phyloP scores from a whole-genome alignment of 805 yeast species.

The Metschnikowia santaceciliae region DNA sequence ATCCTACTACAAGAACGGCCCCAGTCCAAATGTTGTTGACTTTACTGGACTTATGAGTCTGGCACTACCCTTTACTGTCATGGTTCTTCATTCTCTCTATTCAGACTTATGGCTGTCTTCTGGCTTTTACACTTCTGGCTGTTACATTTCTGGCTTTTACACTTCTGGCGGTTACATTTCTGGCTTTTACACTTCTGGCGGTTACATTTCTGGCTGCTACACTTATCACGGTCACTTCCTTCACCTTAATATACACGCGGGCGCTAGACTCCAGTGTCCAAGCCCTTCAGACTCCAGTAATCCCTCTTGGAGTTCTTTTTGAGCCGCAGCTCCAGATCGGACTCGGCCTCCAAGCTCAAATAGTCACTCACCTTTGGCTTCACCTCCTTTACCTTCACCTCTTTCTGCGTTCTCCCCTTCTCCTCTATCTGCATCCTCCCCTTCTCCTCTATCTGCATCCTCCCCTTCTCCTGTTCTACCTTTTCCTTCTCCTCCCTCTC shows the following conservation, averaged over 20 bases:
- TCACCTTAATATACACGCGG: background rate
- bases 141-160: too few species aligned
- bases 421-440: too few species aligned
- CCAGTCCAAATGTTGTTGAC: background rate
- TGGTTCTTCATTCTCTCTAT: too few species aligned
- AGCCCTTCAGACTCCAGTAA: conserved; percentile 42
- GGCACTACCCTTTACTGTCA: too few species aligned
- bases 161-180: too few species aligned
- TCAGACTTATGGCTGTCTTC: too few species aligned
- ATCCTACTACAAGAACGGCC: background rate
- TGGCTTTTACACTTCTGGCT: too few species aligned
- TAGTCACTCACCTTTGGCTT: conserved; percentile 16
- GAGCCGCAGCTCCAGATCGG: conserved; percentile 18
- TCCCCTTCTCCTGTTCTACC: background rate
- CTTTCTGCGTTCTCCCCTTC: too few species aligned
- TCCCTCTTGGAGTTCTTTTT: conserved; percentile 36
- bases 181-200: too few species aligned
- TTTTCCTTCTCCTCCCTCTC: background rate
- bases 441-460: background rate
- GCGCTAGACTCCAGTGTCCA: conserved; percentile 17
- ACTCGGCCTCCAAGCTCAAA: conserved; percentile 21
- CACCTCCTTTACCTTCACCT: background rate
- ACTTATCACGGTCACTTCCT: too few species aligned
- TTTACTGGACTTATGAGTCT: too few species aligned
- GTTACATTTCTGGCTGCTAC: too few species aligned